Base-by-base conservation (phyloP, 2,329 filamentous ascomycete genomes). In the Gyromitra esculenta region DNA sequence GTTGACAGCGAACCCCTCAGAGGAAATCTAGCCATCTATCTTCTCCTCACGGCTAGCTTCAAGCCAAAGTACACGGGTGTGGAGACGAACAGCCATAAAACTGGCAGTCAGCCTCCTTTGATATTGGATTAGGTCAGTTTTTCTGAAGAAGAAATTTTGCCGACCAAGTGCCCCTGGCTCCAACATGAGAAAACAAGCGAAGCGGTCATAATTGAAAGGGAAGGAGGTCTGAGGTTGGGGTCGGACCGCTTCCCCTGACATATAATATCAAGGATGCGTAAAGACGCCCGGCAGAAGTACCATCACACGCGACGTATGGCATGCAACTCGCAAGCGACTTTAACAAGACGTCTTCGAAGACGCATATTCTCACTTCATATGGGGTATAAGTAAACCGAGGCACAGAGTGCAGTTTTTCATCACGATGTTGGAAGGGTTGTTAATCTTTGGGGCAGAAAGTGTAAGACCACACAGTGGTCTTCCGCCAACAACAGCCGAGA, bases 221-320 rank as follows among this genome's bases (percentile, higher is more conserved):
- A n/a, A 56, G 39, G 57, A 62, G 45, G 45, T 72, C 52, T 57
- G 37, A 65, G 43, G 21, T 59, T 66, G 43, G 54, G 45, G 68
- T 63, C 60, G 60, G 68, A 67, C 73, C 56, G 45, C 69, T 57
- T 64, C 50, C 57, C 68, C 63, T 64, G 18, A 59, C 31, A 50
- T 54, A 45, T 56, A 35, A 39, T 65, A 54, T 45, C 59, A 76
- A 66, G 43, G 50, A 67, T 41, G 69, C 35, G 59, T 48, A 56
- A 56, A 31, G 39, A 69, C 39, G 13, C 56, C 35, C 45, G 50
- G 50, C 69, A 48, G 43, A 60, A 52, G n/a, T 59, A 21, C 48
- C 9, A 13, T n/a, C 11, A 62, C 67, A 13, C 52, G 52, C 52
- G 39, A 56, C 35, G 5, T 54, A 62, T 45, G 56, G 39, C 54